Conservation (phyloP, 2,329 filamentous ascomycete species). For the Nannizziopsis barbatae region DNA sequence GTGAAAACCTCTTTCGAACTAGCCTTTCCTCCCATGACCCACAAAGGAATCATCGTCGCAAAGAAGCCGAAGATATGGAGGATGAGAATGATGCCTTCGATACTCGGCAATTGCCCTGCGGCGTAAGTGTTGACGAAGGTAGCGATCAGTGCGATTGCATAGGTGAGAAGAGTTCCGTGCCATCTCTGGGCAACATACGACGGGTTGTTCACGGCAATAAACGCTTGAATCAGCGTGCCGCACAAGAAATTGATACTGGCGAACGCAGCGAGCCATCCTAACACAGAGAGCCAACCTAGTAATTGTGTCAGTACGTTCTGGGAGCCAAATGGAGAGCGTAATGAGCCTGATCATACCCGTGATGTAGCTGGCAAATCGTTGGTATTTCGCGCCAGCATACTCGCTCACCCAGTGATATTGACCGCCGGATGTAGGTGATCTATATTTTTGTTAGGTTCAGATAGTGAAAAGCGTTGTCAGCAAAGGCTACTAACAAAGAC, state of each 20-base stretch:
- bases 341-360: constrained; percentile 23
- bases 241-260: constrained; percentile 28
- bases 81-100: constrained; percentile 41
- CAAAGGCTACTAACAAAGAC: constrained; percentile 24
- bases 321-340: background rate
- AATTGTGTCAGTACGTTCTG: constrained; percentile 1
- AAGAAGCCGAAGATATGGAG: constrained; percentile 45
- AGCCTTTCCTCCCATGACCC: constrained; percentile 33
- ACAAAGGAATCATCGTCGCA: constrained; percentile 40
- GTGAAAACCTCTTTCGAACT: constrained; percentile 37
- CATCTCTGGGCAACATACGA: constrained; percentile 33
- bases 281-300: constrained; percentile 32
- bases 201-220: constrained; percentile 29
- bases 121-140: constrained; percentile 36
- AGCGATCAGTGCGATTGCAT: constrained; percentile 32
- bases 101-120: constrained; percentile 34
- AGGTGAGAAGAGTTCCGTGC: constrained; percentile 42
- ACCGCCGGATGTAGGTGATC: constrained; percentile 29
- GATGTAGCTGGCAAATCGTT: constrained; percentile 39
- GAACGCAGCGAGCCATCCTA: constrained; percentile 36
- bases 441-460: background rate
- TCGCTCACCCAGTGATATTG: constrained; percentile 36
- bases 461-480: background rate
- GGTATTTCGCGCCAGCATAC: constrained; percentile 26
- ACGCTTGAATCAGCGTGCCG: constrained; percentile 29